Base-by-base conservation (phyloP, 2,329 filamentous ascomycete species). In the Claviceps pusilla region DNA sequence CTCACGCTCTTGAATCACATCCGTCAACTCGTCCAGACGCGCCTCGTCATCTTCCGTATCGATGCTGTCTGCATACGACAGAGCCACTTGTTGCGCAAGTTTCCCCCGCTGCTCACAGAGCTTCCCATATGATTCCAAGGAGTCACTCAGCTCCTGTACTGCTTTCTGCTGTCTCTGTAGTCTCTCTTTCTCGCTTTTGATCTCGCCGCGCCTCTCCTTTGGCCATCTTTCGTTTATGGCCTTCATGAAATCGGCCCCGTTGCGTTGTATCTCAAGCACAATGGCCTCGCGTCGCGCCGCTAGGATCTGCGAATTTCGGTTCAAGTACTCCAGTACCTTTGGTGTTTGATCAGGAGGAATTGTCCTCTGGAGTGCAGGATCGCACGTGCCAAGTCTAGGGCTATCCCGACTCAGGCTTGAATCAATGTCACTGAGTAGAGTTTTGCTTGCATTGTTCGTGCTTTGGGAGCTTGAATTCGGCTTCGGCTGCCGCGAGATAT, bases 11-110 rank as follows among this genome's bases (percentile, higher is more conserved):
- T 73, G 69, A 14, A 80, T 65, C 52, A 71, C 62, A 50, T 69
- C 69, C 11, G 71, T 71, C 42, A 81, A 61, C 41, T 73, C 68
- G 55, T 79, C 76, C 9, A 80, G 65, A 45, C 68, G 70, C 39
- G 64, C 61, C 59, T 81, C 77, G 28, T 78, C 75, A 10, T 75
- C 72, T 2, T 75, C 72, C 1, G 74, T 80, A 50, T 80, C 73
- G 14, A 74, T 62, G 29, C 72, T 72, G 10, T 76, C 70, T 14
- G 70, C 71, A 57, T 79, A 82, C 0, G 74, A 74, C 55, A 75
- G 67, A 3, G 71, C 69, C 50, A 81, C 72, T 51, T 71, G 67
- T 49, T 71, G 64, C 0, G 76, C 68, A 28, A 81, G 63, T 6
- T 66, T 62, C 55, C 80, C 73, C 48, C 71, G 71, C 57, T 74